Conservation (phyloP, 2,329 filamentous ascomycete genomes). For the Alternaria postmessia region DNA sequence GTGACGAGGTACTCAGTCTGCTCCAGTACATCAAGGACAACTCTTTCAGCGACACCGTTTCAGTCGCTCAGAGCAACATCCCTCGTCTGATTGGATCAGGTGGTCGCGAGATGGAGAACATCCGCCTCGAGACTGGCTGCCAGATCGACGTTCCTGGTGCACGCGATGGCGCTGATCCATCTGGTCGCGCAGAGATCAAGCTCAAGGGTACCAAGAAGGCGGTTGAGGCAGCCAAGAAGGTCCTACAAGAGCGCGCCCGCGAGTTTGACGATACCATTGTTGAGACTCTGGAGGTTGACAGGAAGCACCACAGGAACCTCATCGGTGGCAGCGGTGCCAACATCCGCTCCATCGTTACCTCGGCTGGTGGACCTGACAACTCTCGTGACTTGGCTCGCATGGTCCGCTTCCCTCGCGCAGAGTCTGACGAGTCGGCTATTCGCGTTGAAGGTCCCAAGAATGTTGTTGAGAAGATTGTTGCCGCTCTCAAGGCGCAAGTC, state of each 20-base stretch:
- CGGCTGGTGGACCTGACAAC: slow-evolving; percentile 89
- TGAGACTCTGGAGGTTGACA: slow-evolving; percentile 87
- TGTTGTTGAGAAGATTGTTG: slow-evolving; percentile 87
- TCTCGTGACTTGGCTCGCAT: slow-evolving; percentile 83
- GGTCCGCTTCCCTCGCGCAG: slow-evolving; percentile 92
- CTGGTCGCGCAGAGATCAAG: slow-evolving; percentile 80
- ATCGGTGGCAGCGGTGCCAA: slow-evolving; percentile 88
- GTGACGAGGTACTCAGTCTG: slow-evolving; percentile 88
- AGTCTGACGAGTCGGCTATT: slow-evolving; percentile 82
- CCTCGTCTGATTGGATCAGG: slow-evolving; percentile 93
- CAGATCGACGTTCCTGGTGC: slow-evolving; percentile 90
- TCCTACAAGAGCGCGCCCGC: slow-evolving; percentile 84
- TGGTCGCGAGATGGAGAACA: slow-evolving; percentile 87
- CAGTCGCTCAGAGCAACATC: slow-evolving; percentile 89
- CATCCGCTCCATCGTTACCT: slow-evolving; percentile 83
- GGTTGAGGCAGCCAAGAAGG: slow-evolving; percentile 89
- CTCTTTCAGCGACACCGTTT: slow-evolving; percentile 78
- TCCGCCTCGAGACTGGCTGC: slow-evolving; percentile 83
- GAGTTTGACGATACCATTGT: slow-evolving; percentile 90
- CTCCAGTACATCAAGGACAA: slow-evolving; percentile 91
- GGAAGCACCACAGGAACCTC: slow-evolving; percentile 88
- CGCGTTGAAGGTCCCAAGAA: slow-evolving; percentile 85
- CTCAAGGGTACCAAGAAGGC: slow-evolving; percentile 92
- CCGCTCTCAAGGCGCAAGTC: slow-evolving; percentile 82
- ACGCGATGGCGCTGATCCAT: slow-evolving; percentile 71